Conservation (phyloP, 2,329 filamentous ascomycete species). For the Alternaria ethzedia region DNA sequence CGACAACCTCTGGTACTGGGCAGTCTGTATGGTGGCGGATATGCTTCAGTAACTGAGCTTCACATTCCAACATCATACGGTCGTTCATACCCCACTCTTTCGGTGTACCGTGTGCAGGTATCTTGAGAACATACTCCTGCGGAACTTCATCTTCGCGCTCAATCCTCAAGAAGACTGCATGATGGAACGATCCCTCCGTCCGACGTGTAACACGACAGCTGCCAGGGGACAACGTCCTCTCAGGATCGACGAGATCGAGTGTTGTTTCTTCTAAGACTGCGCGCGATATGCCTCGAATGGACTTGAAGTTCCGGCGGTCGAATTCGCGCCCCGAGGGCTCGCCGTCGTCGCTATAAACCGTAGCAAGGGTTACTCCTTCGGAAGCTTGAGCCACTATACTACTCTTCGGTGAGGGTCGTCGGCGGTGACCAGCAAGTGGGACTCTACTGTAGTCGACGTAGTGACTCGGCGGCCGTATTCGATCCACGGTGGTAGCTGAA, state of each 20-base stretch:
- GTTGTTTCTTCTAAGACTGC: neutral
- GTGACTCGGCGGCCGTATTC: neutral
- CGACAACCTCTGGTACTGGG: constrained; percentile 22
- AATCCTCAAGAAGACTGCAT: constrained; percentile 8
- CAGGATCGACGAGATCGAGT: neutral
- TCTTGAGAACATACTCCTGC: constrained; percentile 3
- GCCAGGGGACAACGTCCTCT: neutral
- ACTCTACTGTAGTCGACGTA: neutral
- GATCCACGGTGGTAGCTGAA: neutral
- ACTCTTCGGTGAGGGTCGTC: neutral
- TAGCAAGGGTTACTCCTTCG: neutral
- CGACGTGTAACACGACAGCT: neutral
- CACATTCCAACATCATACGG: constrained; percentile 6
- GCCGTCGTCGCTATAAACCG: neutral
- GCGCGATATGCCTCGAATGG: constrained; percentile 1
- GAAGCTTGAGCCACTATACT: neutral
- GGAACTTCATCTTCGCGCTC: neutral
- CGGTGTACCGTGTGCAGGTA: constrained; percentile 1
- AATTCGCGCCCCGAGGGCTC: neutral
- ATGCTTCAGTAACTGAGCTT: constrained; percentile 16
- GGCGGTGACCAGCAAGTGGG: neutral
- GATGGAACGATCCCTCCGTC: constrained; percentile 15
- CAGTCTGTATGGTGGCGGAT: constrained; percentile 11
- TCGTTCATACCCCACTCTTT: constrained; percentile 10
- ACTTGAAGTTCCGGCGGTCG: constrained; percentile 4